Conservation (phyloP, 2,329 filamentous ascomycete species). For the Colletotrichum simmondsii region DNA sequence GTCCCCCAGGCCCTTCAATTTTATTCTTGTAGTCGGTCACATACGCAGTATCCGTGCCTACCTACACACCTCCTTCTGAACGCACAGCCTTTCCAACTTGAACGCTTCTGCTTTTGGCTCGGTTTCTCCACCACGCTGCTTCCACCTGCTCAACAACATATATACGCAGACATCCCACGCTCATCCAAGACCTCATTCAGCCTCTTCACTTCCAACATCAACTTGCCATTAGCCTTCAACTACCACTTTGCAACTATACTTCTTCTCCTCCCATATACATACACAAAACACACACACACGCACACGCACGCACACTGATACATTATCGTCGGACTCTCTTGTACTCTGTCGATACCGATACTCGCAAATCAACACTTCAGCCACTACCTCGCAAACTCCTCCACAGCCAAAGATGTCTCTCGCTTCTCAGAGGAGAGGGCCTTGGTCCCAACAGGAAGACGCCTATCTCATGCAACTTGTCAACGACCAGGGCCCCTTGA, state of each 20-base stretch:
- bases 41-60: neutral
- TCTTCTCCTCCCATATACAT: neutral
- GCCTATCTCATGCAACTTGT: constrained; percentile 76
- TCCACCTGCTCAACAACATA: constrained; percentile 32
- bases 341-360: neutral
- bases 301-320: neutral
- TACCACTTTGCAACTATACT: neutral
- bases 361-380: neutral
- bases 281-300: constrained; percentile 5
- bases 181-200: constrained; percentile 1
- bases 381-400: neutral
- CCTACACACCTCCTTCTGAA: neutral
- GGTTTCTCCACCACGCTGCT: constrained; percentile 32
- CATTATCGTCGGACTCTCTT: neutral
- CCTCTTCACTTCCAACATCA: constrained; percentile 9
- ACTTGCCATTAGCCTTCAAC: neutral
- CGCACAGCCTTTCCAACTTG: constrained; percentile 24
- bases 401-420: neutral
- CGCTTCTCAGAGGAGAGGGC: constrained; percentile 66
- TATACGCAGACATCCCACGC: constrained; percentile 27
- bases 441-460: constrained; percentile 86
- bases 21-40: constrained; percentile 20
- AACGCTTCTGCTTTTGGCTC: constrained; percentile 7
- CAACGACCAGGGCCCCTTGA: constrained; percentile 76
- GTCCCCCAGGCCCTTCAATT: constrained; percentile 25